Evolutionary conservation across 306 rosid species (phyloP).

Genomic region (Crataegus laevigata): DNA sequence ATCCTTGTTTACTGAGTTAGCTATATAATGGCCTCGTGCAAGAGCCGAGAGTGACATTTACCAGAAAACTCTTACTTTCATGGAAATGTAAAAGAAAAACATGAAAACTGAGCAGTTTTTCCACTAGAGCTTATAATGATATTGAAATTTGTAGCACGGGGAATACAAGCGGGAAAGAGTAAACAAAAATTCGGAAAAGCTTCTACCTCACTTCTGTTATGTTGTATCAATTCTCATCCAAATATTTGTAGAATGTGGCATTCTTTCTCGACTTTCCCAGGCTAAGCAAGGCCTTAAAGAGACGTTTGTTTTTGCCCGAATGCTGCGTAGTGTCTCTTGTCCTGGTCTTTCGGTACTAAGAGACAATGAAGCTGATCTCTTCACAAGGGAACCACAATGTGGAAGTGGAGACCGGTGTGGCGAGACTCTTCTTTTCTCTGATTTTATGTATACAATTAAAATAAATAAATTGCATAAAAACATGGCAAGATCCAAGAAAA

Average conservation of each 20-base stretch:
- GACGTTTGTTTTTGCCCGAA: slow-evolving; percentile 7
- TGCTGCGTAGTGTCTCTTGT: slow-evolving; percentile 1
- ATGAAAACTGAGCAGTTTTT: too few relatives aligned
- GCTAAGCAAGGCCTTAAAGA: slow-evolving; percentile 27
- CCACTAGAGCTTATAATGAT: background rate
- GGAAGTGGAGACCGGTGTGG: slow-evolving; percentile 10
- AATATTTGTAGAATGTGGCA: slow-evolving; percentile 6
- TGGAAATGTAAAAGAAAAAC: too few relatives aligned
- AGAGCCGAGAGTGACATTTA: too few relatives aligned
- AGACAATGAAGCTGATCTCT: slow-evolving; percentile 20
- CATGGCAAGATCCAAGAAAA: background rate
- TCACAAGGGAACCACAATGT: slow-evolving; percentile 22
- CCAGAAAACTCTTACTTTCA: too few relatives aligned
- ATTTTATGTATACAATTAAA: background rate
- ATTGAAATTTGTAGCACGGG: background rate
- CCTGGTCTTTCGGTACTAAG: slow-evolving; percentile 1
- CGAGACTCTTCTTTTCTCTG: slow-evolving; percentile 20
- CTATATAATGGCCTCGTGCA: background rate
- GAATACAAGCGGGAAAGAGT: background rate
- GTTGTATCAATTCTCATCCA: slow-evolving; percentile 10
- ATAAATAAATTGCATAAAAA: background rate
- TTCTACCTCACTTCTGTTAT: background rate
- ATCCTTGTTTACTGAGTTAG: background rate
- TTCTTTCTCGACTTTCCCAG: slow-evolving; percentile 22
- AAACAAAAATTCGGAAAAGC: background rate